A percentile compares a stretch with the other conserved stretches of the same genome.
Conservation (phyloP, 73 alveolate species). For the Tetrahymena borealis region DNA sequence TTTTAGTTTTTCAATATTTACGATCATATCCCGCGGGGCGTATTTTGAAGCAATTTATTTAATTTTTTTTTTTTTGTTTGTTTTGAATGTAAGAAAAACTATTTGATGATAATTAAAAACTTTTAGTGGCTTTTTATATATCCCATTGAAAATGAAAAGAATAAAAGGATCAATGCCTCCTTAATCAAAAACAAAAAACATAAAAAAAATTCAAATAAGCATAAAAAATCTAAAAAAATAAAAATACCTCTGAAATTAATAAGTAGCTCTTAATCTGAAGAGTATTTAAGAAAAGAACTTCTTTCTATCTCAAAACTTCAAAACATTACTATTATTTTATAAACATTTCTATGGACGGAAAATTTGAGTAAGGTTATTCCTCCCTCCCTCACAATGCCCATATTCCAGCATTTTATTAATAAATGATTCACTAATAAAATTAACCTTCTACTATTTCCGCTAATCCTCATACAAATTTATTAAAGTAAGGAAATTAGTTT, state of each 20-base stretch:
- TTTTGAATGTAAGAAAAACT: not conserved
- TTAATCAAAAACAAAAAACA: not conserved
- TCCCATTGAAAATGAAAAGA: not conserved
- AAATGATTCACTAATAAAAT: not conserved
- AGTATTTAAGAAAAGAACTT: not conserved
- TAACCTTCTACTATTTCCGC: not conserved
- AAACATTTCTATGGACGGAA: not conserved
- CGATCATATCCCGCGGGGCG: not conserved
- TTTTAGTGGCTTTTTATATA: not conserved
- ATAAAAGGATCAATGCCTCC: not conserved
- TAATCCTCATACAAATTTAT: not conserved
- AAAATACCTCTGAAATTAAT: not conserved
- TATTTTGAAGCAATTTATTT: not conserved
- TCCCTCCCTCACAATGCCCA: not conserved
- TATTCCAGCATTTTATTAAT: not conserved
- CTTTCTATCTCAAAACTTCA: not conserved
- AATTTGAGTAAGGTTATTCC: not conserved
- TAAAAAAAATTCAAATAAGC: not conserved
- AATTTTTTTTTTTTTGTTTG: not conserved
- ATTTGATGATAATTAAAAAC: not conserved
- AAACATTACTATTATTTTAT: not conserved
- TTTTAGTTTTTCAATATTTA: not conserved
- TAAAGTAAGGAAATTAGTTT: not conserved
- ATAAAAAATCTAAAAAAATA: not conserved
- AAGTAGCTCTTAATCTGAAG: not conserved